Evolutionary conservation across 1,284 basidiomycete species (phyloP), one percentile per base, ranked within the genome.

Genomic region (Lignosus rhinocerotis): DNA sequence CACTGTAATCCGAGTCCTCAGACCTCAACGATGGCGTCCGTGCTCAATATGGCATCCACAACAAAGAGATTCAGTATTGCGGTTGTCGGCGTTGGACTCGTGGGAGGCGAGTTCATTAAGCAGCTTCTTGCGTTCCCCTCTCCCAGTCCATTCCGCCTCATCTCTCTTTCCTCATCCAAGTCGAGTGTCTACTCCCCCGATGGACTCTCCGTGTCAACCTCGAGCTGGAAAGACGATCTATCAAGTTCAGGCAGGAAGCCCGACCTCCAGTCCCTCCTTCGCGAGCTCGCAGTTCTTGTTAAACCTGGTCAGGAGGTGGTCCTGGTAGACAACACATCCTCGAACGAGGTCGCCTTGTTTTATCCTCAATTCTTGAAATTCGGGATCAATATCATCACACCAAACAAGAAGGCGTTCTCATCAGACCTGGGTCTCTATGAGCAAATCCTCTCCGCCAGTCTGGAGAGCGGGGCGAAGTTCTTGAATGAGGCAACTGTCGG

Each of bases 381-480:
- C 7, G 95, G 94, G 8, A 83, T 98, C 55, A 86, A 90, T 71
- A 85, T 99, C 63, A 88, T 97, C 45, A 99, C 96, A 0, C 96
- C 97, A 14, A 99, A 98, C 82, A 99, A 99, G 76, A 98, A 98
- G 77, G 96, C 92, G 0, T 94, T 91, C 71, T 96, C 94, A 4
- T 88, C 90, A 0, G 79, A 84, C n/a, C 76, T 89, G 34, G 70
- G 70, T 16, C 77, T 98, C 41, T 98, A 92, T 72, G 78, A 90
- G 55, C 74, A 78, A 41, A 95, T 98, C 65, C 66, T 88, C 36
- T 69, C 72, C 11, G 83, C 86, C 0, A 80, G 78, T 53, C 73
- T 75, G 48, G 77, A 78, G 59, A 82, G 82, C 55, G 84, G 91
- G 41, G 81, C 85, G 19, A 79, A 87, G 59, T 91, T 90, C 69